Evolutionary conservation across 768 basidiomycete genomes (phyloP).

Genomic region (Lentinula sp.): DNA sequence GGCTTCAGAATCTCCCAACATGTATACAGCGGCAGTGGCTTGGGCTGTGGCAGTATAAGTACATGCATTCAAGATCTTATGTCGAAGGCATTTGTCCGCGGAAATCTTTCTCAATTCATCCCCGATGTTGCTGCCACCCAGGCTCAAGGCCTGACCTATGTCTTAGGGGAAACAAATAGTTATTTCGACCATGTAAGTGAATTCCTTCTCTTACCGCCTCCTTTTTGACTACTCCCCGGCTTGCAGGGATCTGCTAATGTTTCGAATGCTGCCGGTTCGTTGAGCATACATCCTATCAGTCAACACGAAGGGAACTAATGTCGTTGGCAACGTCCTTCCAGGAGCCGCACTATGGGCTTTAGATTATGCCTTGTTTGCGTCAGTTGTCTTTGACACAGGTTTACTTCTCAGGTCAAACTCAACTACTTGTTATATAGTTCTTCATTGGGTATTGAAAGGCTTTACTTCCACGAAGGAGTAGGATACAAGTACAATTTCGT

Average conservation of each 20-base stretch:
- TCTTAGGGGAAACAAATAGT: constrained; percentile 61
- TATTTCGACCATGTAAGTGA: constrained; percentile 35
- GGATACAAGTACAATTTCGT: constrained; percentile 71
- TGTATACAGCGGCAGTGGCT: constrained; percentile 23
- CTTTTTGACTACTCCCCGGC: constrained; percentile 9
- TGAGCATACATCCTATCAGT: neutral
- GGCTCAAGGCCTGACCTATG: constrained; percentile 42
- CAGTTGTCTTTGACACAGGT: constrained; percentile 10
- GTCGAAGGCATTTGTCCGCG: constrained; percentile 51
- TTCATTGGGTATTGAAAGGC: constrained; percentile 20
- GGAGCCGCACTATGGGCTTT: constrained; percentile 66
- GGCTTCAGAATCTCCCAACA: constrained; percentile 47
- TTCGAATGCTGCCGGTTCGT: constrained; percentile 1
- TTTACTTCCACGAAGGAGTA: constrained; percentile 64
- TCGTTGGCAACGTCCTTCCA: constrained; percentile 62
- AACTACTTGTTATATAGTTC: neutral
- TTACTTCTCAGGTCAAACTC: neutral
- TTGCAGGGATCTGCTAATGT: constrained; percentile 9
- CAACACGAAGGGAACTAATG: constrained; percentile 1
- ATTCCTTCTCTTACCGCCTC: neutral
- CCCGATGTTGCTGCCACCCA: constrained; percentile 50
- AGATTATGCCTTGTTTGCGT: constrained; percentile 60
- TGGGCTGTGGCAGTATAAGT: constrained; percentile 58
- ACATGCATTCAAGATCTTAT: constrained; percentile 56
- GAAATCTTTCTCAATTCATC: constrained; percentile 46